Evolutionary conservation across 2,329 filamentous ascomycete genomes (phyloP).

Genomic region (Ophiocordyceps polyrhachis-furcata): DNA sequence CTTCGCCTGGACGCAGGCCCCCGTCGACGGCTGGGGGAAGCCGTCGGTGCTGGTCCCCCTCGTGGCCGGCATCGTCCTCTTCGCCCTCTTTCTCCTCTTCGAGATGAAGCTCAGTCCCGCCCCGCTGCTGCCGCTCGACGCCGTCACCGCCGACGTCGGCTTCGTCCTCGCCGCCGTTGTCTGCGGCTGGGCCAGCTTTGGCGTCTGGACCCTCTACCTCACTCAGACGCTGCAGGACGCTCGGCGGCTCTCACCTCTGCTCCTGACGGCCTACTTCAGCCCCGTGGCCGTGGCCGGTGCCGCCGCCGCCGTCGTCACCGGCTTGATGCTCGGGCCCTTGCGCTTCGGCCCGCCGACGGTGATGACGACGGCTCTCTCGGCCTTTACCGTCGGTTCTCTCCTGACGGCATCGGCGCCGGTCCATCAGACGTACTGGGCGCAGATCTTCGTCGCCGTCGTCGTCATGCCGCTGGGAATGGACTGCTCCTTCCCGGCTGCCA

Average conservation of each 20-base stretch:
- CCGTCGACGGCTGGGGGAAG: constrained; percentile 36
- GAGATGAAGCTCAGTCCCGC: constrained; percentile 27
- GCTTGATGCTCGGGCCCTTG: constrained; percentile 19
- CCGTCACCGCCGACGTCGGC: constrained; percentile 25
- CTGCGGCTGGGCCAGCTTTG: constrained; percentile 35
- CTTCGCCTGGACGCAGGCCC: constrained; percentile 48
- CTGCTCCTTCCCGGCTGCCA: constrained; percentile 46
- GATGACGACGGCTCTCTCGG: constrained; percentile 23
- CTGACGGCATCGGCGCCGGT: constrained; percentile 29
- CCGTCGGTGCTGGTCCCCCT: constrained; percentile 37
- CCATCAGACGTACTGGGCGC: constrained; percentile 43
- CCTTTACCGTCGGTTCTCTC: constrained; percentile 23
- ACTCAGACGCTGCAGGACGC: constrained; percentile 29
- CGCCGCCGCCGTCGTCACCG: constrained; percentile 24
- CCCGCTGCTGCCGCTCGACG: constrained; percentile 37
- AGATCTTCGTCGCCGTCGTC: constrained; percentile 38
- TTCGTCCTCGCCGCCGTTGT: constrained; percentile 38
- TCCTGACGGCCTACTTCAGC: constrained; percentile 23
- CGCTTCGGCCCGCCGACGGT: constrained; percentile 17
- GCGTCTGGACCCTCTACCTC: constrained; percentile 33
- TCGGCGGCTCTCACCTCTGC: constrained; percentile 21
- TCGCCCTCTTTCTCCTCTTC: constrained; percentile 35
- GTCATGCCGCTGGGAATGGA: constrained; percentile 47
- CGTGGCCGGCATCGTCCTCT: constrained; percentile 35
- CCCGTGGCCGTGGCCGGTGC: constrained; percentile 25